These are phyloP conservation scores for Talaromyces sp. DNA, from an alignment of 2,329 filamentous ascomycete genomes.

Conservation along the genomic window DNA sequence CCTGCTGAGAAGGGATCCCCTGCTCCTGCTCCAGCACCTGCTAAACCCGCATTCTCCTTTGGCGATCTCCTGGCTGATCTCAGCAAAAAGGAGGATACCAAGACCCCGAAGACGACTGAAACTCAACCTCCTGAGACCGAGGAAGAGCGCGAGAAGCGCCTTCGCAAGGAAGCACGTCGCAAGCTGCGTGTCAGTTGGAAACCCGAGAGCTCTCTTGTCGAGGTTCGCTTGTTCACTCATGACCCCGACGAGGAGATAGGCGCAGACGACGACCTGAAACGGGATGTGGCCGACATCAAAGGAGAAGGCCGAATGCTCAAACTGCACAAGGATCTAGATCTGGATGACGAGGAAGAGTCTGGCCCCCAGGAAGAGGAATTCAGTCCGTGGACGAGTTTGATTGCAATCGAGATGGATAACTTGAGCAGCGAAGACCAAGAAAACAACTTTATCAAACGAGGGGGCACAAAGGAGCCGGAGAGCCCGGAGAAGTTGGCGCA, in stretches of 20 bases:
- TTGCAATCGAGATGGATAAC: conserved; percentile 32
- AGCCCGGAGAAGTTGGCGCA: conserved; percentile 41
- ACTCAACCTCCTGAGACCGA: conserved; percentile 52
- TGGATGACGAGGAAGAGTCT: conserved; percentile 54
- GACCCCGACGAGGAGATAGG: conserved; percentile 59
- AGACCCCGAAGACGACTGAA: conserved; percentile 47
- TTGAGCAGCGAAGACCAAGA: conserved; percentile 28
- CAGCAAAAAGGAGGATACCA: conserved; percentile 52
- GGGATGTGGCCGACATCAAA: conserved; percentile 55
- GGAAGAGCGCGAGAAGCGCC: conserved; percentile 54
- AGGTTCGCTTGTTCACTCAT: conserved; percentile 56
- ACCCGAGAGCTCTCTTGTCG: conserved; percentile 50
- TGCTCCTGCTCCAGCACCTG: conserved; percentile 20
- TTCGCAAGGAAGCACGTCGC: conserved; percentile 57
- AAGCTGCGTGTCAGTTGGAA: conserved; percentile 59
- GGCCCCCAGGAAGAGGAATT: conserved; percentile 36
- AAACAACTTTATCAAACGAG: conserved; percentile 38
- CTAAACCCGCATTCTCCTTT: conserved; percentile 44
- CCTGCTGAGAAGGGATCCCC: conserved; percentile 28
- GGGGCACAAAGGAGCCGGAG: conserved; percentile 32
- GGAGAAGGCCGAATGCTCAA: conserved; percentile 50
- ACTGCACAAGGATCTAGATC: conserved; percentile 50
- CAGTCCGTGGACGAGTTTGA: conserved; percentile 27
- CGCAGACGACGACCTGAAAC: conserved; percentile 53
- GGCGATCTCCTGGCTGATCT: conserved; percentile 46